Evolutionary conservation across 495 filamentous ascomycete species (phyloP).

Genomic region (Talaromyces nanjingensis): DNA sequence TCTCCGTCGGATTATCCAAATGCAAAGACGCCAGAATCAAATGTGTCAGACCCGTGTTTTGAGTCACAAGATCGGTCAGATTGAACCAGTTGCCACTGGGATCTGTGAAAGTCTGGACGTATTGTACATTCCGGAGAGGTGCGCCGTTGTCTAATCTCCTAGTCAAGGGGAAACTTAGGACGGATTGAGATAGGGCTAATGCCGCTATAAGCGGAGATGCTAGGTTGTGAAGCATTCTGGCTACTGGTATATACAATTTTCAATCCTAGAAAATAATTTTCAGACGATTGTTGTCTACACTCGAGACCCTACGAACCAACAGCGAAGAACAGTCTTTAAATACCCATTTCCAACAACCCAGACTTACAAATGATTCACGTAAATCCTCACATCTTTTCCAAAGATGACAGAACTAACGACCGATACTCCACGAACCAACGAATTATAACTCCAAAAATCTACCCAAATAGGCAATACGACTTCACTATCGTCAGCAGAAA

Average conservation of each 20-base stretch:
- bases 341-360: neutral
- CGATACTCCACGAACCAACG: neutral
- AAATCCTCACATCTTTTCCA: neutral
- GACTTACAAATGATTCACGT: neutral
- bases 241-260: neutral
- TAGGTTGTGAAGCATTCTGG: neutral
- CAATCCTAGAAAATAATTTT: neutral
- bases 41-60: conserved; percentile 55
- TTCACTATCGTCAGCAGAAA: neutral
- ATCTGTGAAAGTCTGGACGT: conserved; percentile 7
- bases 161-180: neutral
- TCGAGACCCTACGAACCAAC: neutral
- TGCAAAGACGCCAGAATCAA: conserved; percentile 75
- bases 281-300: neutral
- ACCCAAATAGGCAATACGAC: neutral
- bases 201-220: neutral
- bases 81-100: neutral
- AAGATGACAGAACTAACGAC: neutral
- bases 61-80: neutral
- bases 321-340: neutral
- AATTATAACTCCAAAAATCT: neutral
- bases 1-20: conserved; percentile 54
- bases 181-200: neutral
- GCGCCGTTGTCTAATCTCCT: neutral
- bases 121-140: neutral